These are phyloP conservation scores for Stylosanthes scabra DNA, from an alignment of 331 rosid genomes.

Conservation along the genomic window DNA sequence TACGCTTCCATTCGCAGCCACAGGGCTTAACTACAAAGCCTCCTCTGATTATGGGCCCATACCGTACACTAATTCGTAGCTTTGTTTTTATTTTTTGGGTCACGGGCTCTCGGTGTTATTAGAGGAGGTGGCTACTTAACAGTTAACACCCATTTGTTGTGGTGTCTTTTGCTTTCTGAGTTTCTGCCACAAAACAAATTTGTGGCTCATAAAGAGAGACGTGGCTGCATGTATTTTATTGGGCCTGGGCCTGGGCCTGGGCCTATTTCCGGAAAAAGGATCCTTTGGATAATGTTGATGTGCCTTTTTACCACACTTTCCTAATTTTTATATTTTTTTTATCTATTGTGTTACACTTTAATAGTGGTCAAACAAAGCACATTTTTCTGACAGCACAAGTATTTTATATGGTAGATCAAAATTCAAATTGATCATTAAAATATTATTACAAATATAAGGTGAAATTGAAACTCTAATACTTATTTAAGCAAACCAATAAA, in stretches of 20 bases:
- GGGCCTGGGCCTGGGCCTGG: too few relatives aligned
- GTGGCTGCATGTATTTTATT: background rate
- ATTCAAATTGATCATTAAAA: too few relatives aligned
- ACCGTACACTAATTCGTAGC: background rate
- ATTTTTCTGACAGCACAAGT: too few relatives aligned
- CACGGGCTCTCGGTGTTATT: background rate
- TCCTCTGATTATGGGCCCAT: background rate
- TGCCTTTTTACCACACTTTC: conserved; percentile 11
- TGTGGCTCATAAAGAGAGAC: conserved; percentile 15
- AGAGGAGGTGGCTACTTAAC: conserved; percentile 21
- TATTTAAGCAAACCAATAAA: too few relatives aligned
- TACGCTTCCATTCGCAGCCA: background rate
- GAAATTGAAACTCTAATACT: too few relatives aligned
- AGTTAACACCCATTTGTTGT: conserved; percentile 14
- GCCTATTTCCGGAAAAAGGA: background rate
- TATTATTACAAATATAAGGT: too few relatives aligned
- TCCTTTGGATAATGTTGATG: conserved; percentile 6
- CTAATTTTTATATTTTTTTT: too few relatives aligned
- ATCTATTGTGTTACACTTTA: too few relatives aligned
- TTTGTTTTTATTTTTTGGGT: background rate
- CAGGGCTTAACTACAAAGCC: background rate
- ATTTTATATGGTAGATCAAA: too few relatives aligned
- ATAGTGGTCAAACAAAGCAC: too few relatives aligned
- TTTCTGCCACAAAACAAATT: conserved; percentile 6
- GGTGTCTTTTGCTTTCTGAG: too few relatives aligned